A percentile compares a stretch with the other conserved stretches of the same genome.
Conservation (phyloP, 805 yeast species). For the Tetrapisispora fleetii region DNA sequence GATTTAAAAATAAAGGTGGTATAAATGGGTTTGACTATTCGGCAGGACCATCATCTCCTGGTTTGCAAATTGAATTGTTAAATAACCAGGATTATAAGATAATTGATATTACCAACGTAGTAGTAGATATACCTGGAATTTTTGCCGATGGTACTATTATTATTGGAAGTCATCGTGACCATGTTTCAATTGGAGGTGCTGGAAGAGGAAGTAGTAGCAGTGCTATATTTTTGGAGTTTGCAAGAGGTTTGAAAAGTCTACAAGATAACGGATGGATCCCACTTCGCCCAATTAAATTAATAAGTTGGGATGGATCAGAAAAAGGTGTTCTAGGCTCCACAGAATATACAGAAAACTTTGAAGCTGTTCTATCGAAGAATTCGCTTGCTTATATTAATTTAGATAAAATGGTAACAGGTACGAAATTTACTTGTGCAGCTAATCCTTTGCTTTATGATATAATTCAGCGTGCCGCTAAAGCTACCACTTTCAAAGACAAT, state of each 20-base stretch:
- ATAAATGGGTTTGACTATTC: conserved; percentile 35
- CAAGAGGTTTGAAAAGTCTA: conserved; percentile 40
- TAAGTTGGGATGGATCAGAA: conserved; percentile 79
- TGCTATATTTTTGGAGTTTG: conserved; percentile 41
- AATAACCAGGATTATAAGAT: conserved; percentile 35
- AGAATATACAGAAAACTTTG: conserved; percentile 60
- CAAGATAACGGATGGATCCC: conserved; percentile 58
- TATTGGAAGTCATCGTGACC: conserved; percentile 48
- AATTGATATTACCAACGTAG: conserved; percentile 39
- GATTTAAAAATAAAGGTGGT: conserved; percentile 30
- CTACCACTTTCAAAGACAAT: conserved; percentile 34
- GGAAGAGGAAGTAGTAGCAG: conserved; percentile 45
- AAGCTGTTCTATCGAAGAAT: conserved; percentile 34
- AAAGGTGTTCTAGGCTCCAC: conserved; percentile 67
- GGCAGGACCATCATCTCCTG: conserved; percentile 36
- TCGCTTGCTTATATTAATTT: conserved; percentile 48
- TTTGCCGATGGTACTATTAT: conserved; percentile 42
- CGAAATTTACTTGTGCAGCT: conserved; percentile 36
- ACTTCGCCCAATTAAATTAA: conserved; percentile 54
- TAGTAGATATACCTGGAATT: conserved; percentile 48
- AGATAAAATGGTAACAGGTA: conserved; percentile 44
- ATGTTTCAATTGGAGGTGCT: conserved; percentile 40
- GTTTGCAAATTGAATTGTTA: conserved; percentile 29
- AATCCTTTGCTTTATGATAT: conserved; percentile 48
- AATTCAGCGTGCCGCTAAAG: conserved; percentile 36